Conservation (phyloP, 306 rosid genomes). For the Betula pendula region DNA sequence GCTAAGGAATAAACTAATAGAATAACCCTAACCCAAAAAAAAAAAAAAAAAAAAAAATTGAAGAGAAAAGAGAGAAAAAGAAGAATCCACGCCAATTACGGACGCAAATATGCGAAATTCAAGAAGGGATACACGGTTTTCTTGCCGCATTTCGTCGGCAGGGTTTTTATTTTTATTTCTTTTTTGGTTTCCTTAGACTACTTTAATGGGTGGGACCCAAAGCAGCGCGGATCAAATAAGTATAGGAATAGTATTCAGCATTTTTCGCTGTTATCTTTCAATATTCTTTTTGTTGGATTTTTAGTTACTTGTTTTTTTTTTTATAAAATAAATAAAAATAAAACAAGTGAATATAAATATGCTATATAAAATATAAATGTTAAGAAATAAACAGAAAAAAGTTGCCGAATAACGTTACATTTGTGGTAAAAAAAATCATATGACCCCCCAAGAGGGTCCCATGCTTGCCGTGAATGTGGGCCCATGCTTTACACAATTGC, state of each 20-base stretch:
- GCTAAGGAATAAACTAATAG: too few relatives aligned
- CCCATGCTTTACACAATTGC: background rate
- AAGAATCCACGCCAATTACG: conserved; percentile 26
- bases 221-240: conserved; percentile 1
- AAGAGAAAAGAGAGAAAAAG: too few relatives aligned
- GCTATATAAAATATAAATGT: too few relatives aligned
- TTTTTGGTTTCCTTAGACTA: background rate
- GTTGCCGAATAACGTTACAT: too few relatives aligned
- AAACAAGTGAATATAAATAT: too few relatives aligned
- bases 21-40: background rate
- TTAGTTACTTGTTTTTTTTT: too few relatives aligned
- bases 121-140: background rate
- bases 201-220: conserved; percentile 5
- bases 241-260: too few relatives aligned
- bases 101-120: conserved; percentile 10
- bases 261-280: too few relatives aligned
- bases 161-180: background rate
- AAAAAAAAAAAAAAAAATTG: too few relatives aligned
- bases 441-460: conserved; percentile 14
- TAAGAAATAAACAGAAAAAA: too few relatives aligned
- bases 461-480: background rate
- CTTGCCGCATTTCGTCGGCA: conserved; percentile 25
- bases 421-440: conserved; percentile 10
- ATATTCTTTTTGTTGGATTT: too few relatives aligned
- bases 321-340: too few relatives aligned